Evolutionary conservation across 441 rosid genomes (phyloP), one percentile per base, ranked within the genome.

Genomic region (Isatis lusitanica): DNA sequence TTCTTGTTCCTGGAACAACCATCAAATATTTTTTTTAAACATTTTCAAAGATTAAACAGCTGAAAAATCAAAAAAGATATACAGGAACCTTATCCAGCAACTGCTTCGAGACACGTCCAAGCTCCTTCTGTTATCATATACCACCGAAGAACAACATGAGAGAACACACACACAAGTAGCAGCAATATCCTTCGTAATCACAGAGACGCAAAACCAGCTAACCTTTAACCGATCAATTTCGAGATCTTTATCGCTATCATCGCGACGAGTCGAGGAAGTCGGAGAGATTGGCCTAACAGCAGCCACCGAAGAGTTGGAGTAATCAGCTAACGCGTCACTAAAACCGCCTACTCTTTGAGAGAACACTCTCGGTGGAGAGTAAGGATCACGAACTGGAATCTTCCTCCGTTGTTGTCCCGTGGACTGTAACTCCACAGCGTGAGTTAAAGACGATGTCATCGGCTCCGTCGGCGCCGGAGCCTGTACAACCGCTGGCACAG

Each of bases 281-380:
- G 83, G 80, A 53, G 78, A 68, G 66, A 16, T 62, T 43, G 73
- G 63, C 62, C 31, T 68, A 44, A 39, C 21, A 35, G 36, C n/a
- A 46, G 48, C 67, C 30, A 12, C 59, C 3, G 61, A 17, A 66
- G 59, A 26, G 13, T 7, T 15, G 15, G 74, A 16, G 39, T 18
- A 12, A 17, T 42, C 70, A 9, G 46, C 1, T 7, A 55, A 7
- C 10, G 75, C 75, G 33, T 30, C 56, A 65, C 4, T 56, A 58
- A 52, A 57, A 40, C 39, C 77, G 26, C 70, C 0, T 11, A 80
- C 70, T 76, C 88, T 76, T 58, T 90, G 98, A 26, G 93, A 87
- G 71, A 94, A 88, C 74, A 73, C 81, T 47, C 94, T 86, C 6
- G 99, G 98, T 43, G 97, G 98, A 53, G 97, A 94, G 79, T 81